These are phyloP conservation scores for Phytopythium cucurbitacearum DNA, from an alignment of 352 stramenopile genomes.

Conservation along the genomic window DNA sequence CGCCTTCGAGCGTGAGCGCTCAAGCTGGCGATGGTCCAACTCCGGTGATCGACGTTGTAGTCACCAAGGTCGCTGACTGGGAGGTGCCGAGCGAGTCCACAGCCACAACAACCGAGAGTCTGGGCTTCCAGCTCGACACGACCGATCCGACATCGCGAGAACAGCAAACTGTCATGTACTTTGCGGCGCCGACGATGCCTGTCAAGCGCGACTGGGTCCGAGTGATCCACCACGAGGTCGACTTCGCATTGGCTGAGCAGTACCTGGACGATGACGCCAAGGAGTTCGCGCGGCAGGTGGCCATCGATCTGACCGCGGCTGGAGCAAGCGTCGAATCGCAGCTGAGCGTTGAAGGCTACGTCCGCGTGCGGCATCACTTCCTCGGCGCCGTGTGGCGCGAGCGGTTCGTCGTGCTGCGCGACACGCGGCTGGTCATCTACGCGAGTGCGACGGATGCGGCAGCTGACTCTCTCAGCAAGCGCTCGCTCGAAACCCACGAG, in stretches of 20 bases:
- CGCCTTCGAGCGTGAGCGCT: not conserved
- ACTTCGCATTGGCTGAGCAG: conserved; percentile 51
- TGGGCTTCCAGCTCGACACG: conserved; percentile 36
- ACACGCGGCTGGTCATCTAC: conserved; percentile 28
- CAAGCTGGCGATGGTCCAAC: conserved; percentile 1
- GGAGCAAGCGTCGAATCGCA: not conserved
- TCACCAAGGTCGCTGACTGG: conserved; percentile 45
- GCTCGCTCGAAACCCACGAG: conserved; percentile 41
- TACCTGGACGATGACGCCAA: conserved; percentile 54
- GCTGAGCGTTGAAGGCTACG: conserved; percentile 22
- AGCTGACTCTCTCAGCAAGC: conserved; percentile 14
- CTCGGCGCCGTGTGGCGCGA: conserved; percentile 52
- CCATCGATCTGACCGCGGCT: conserved; percentile 23
- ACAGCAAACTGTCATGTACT: conserved; percentile 12
- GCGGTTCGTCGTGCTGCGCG: conserved; percentile 36
- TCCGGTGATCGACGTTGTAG: conserved; percentile 27
- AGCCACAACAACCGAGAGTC: conserved; percentile 8
- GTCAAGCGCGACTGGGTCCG: conserved; percentile 51
- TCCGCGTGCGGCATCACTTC: conserved; percentile 39
- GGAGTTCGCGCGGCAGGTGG: conserved; percentile 50
- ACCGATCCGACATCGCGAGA: conserved; percentile 9
- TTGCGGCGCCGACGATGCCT: conserved; percentile 29
- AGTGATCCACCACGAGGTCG: conserved; percentile 48
- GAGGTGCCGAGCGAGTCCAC: conserved; percentile 8
- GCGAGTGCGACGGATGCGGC: conserved; percentile 22